phyloP scores from a whole-genome alignment of 2,329 filamentous ascomycete species.

The Microdochium nivale region DNA sequence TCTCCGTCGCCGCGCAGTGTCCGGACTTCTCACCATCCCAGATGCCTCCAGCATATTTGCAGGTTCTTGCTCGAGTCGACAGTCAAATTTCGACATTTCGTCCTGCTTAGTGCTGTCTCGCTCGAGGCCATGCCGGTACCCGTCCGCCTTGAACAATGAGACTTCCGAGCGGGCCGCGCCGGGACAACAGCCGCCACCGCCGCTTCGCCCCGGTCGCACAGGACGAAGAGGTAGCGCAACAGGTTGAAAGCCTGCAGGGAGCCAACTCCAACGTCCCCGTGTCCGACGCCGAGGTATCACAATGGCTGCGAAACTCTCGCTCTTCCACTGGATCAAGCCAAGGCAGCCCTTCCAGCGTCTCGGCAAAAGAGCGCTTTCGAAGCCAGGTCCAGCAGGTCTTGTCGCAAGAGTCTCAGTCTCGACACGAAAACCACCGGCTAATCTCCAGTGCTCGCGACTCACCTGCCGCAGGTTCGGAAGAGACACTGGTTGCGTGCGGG shows the following conservation, averaged over 20 bases:
- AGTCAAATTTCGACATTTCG: no score
- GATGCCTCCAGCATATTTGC: no score
- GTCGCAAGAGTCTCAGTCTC: slow-evolving; percentile 5
- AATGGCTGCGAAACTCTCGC: neutral
- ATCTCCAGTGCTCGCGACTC: slow-evolving; percentile 7
- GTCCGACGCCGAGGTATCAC: neutral
- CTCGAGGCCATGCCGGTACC: neutral
- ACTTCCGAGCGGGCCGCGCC: neutral
- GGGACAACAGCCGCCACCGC: neutral
- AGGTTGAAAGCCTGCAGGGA: neutral
- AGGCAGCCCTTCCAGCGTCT: slow-evolving; percentile 1
- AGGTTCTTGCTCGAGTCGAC: no score
- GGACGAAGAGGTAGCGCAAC: neutral
- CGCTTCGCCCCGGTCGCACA: neutral
- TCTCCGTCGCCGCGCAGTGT: neutral
- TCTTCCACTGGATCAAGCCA: neutral
- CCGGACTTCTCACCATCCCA: no score
- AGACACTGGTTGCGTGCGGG: slow-evolving; percentile 6
- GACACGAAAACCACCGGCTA: slow-evolving; percentile 1
- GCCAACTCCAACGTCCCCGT: neutral
- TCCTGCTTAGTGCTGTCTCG: neutral
- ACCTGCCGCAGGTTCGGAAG: slow-evolving; percentile 12
- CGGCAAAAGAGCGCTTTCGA: slow-evolving; percentile 9
- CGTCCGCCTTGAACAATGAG: neutral
- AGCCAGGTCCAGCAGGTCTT: slow-evolving; percentile 11